These are phyloP conservation scores for Phylloporus arenicola DNA, from an alignment of 768 basidiomycete species.

Conservation along the genomic window DNA sequence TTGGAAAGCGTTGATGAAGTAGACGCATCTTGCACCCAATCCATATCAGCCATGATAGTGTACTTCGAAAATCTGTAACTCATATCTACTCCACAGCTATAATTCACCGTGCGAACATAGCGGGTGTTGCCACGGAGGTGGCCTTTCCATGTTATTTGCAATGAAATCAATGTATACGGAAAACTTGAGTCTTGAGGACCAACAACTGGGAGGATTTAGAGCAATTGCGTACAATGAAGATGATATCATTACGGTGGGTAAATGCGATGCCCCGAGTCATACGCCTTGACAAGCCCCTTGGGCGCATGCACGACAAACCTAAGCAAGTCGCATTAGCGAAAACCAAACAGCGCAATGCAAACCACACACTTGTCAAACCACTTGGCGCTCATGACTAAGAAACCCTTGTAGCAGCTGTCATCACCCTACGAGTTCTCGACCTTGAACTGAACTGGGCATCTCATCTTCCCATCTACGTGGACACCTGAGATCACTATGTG, in stretches of 20 bases:
- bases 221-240: background rate
- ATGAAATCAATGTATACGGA: too few relatives aligned
- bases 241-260: background rate
- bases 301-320: constrained; percentile 88
- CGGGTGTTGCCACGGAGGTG: too few relatives aligned
- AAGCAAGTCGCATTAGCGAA: constrained; percentile 1
- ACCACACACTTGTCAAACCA: constrained; percentile 86
- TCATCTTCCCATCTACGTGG: constrained; percentile 66
- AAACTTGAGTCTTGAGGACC: background rate
- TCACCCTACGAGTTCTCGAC: constrained; percentile 97
- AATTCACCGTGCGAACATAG: too few relatives aligned
- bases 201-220: too few relatives aligned
- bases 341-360: background rate
- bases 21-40: too few relatives aligned
- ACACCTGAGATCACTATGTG: constrained; percentile 82
- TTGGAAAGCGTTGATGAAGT: too few relatives aligned
- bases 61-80: too few relatives aligned
- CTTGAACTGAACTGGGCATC: constrained; percentile 84
- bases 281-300: constrained; percentile 75
- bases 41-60: too few relatives aligned
- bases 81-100: too few relatives aligned
- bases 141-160: too few relatives aligned
- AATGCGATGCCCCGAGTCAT: constrained; percentile 45
- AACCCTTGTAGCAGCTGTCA: constrained; percentile 72
- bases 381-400: constrained; percentile 83